Evolutionary conservation across 257 asterid genomes (phyloP), one percentile per base, ranked within the genome.

Genomic region (Euphrasia confusa): DNA sequence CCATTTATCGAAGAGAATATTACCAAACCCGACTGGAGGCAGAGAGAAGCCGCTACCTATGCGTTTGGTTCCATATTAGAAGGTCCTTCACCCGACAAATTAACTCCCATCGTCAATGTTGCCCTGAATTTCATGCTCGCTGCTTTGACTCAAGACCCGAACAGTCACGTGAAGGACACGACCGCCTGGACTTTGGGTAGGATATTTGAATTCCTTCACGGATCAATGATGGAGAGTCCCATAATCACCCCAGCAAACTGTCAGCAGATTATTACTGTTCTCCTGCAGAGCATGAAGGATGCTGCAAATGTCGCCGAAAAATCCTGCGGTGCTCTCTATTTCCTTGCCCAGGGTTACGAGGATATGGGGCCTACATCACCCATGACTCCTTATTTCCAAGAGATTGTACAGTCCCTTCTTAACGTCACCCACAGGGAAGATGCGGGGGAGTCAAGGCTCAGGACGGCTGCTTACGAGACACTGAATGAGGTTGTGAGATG

Each of bases 41-140:
- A 47, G 53, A 47, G 53, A 1, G 53, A 47, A 47, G 53, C 7
- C 7, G 53, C 53, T 17, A 47, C 53, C 18, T 47, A 47, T 47
- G 53, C 53, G 53, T 47, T 47, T 47, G 53, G 53, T 14, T 47
- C 53, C 14, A 47, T 47, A 47, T 47, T 47, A 47, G 53, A 47
- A 47, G 53, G 53, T 14, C 53, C 53, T 47, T 47, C 53, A 2
- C 53, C 53, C 53, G 53, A 47, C 53, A 47, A 47, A 11, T 47
- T 47, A 14, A 47, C 53, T 11, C 53, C 17, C 8, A 47, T 47
- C 10, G 53, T 47, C 18, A 12, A 47, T 47, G 53, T 47, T 47
- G 53, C 53, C 53, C n/a, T 47, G 17, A 47, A 13, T 14, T 47
- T 13, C 18, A 47, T 47, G 53, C 53, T 47, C 8, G 4, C 18